Evolutionary conservation across 2,329 filamentous ascomycete species (phyloP), one percentile per base, ranked within the genome.

Genomic region (Lachnellula cervina): DNA sequence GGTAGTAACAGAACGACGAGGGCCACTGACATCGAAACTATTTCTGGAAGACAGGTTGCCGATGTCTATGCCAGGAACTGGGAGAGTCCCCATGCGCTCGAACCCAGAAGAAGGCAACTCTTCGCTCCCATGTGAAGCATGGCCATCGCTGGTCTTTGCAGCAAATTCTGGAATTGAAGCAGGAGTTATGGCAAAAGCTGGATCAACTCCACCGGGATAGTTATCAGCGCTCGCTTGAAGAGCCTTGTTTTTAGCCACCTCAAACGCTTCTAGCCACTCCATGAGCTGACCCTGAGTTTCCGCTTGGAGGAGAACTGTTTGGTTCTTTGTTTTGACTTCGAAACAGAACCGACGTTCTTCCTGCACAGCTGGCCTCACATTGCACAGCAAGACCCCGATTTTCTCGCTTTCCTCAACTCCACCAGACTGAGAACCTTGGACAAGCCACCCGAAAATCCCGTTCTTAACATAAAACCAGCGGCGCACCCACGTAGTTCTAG

Each of bases 291-390:
- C 78, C 70, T 99, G 94, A 0, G 90, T 96, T 70, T 99, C 94
- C 4, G 93, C 89, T 73, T 99, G 94, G 3, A 99, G 78, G 57
- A 97, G 76, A 60, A 96, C 85, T 49, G 87, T 94, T 60, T 89
- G 89, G 67, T 90, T 96, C 72, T 97, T 99, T 2, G 94, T 99
- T 77, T 97, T 99, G 67, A 99, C 88, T 72, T 99, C 94, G 66
- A 99, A 97, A 70, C 94, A 97, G 72, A 97, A 99, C 16, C 94
- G 83, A 40, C 94, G 84, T 67, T 99, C 94, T 72, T 99, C 94
- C 63, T 90, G 86, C 51, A 95, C 88, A 0, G 92, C 91, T 17
- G 92, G 91, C 66, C 93, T 90, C 49, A 94, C 88, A 66, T 90
- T 96, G 74, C 94, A 99, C 40, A 99, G 83, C 51, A 99, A 75